Percentiles rank a stretch among this genome's conserved stretches.
These are phyloP conservation scores for Opeltia flavorubescens DNA, from an alignment of 495 filamentous ascomycete species.

Conservation along the genomic window DNA sequence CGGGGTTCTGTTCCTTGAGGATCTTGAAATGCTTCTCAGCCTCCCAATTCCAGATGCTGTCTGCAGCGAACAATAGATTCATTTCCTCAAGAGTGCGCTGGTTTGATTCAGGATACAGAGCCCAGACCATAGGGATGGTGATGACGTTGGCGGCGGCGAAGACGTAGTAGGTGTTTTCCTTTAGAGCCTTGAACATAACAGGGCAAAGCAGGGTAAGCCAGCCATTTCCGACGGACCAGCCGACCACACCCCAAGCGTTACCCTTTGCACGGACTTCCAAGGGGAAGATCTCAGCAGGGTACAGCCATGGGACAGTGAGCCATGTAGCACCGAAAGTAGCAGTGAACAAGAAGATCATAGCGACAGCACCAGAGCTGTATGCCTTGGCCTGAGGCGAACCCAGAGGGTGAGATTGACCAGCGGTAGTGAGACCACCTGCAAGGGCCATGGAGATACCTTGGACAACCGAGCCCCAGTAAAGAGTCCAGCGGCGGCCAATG, in stretches of 20 bases:
- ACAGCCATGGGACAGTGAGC: conserved; percentile 59
- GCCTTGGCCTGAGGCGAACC: conserved; percentile 29
- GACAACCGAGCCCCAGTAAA: conserved; percentile 43
- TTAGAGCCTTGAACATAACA: conserved; percentile 46
- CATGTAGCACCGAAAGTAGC: conserved; percentile 57
- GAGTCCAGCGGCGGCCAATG: conserved; percentile 43
- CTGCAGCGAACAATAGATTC: conserved; percentile 48
- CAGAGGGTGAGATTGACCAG: conserved; percentile 31
- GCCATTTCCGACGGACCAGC: conserved; percentile 61
- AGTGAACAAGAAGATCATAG: conserved; percentile 59
- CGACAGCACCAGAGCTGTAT: conserved; percentile 47
- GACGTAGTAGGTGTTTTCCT: conserved; percentile 53
- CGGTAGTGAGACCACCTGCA: conserved; percentile 38
- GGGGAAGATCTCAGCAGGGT: conserved; percentile 61
- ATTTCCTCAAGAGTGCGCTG: conserved; percentile 58
- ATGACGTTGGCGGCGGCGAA: conserved; percentile 50
- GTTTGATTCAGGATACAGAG: conserved; percentile 53
- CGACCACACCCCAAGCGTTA: conserved; percentile 62
- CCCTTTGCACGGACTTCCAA: conserved; percentile 53
- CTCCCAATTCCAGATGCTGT: conserved; percentile 48
- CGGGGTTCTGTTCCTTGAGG: conserved; percentile 39
- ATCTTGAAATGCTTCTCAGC: conserved; percentile 43
- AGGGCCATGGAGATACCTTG: conserved; percentile 36
- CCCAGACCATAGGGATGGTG: conserved; percentile 52
- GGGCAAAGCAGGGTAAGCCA: conserved; percentile 51